Percentiles rank a stretch among this genome's conserved stretches.
Evolutionary conservation across 345 rosid genomes (phyloP).

Genomic region (Alliaria petiolata): DNA sequence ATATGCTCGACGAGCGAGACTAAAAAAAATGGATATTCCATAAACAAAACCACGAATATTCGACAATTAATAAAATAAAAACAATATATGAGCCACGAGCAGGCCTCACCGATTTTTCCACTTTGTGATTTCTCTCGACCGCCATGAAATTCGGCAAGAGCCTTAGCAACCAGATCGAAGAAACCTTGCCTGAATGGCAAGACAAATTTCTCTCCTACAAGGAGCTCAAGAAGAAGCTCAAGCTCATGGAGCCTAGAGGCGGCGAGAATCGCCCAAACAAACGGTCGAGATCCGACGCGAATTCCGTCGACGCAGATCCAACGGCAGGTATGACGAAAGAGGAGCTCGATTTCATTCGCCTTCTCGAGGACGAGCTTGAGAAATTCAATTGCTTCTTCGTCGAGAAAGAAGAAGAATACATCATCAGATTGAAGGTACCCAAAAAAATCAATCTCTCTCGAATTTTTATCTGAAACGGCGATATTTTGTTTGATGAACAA

Average conservation of each 20-base stretch:
- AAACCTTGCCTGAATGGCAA: slow-evolving; percentile 90
- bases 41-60: slow-evolving; percentile 56
- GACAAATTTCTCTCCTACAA: slow-evolving; percentile 96
- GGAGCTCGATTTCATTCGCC: slow-evolving; percentile 61
- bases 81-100: slow-evolving; percentile 30
- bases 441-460: neutral
- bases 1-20: slow-evolving; percentile 34
- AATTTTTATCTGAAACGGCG: no score
- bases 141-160: slow-evolving; percentile 93
- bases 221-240: slow-evolving; percentile 83
- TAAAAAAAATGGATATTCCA: slow-evolving; percentile 58
- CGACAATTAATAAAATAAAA: slow-evolving; percentile 33
- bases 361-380: slow-evolving; percentile 83
- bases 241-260: slow-evolving; percentile 54
- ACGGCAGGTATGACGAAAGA: slow-evolving; percentile 48
- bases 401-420: slow-evolving; percentile 94
- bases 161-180: slow-evolving; percentile 93
- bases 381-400: slow-evolving; percentile 88
- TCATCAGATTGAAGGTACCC: slow-evolving; percentile 82
- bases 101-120: neutral
- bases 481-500: neutral
- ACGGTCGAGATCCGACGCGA: slow-evolving; percentile 43
- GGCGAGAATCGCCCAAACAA: slow-evolving; percentile 49
- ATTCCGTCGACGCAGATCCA: slow-evolving; percentile 23
- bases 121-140: neutral